Conservation (phyloP, 2,329 filamentous ascomycete species). For the Colletotrichum sublineola region DNA sequence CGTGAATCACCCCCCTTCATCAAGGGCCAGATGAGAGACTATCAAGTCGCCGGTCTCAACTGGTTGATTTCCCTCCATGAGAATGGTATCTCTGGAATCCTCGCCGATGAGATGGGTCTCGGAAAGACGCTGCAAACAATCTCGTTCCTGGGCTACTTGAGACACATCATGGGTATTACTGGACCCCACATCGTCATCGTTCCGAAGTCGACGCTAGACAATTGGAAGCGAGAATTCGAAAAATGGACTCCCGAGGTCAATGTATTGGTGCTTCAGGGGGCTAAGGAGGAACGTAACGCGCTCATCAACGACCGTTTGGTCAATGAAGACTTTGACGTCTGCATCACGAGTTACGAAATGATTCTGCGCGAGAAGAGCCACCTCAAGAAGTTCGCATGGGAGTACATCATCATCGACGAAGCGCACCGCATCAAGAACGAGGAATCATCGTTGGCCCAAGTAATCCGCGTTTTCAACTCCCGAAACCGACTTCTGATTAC, state of each 20-base stretch:
- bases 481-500: conserved; percentile 96
- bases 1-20: conserved; percentile 94
- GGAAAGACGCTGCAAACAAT: conserved; percentile 99
- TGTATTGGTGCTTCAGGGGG: conserved; percentile 92
- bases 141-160: conserved; percentile 93
- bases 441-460: conserved; percentile 95
- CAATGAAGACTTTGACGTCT: conserved; percentile 96
- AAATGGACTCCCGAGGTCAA: conserved; percentile 97
- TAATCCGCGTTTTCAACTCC: conserved; percentile 96
- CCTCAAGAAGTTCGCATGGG: conserved; percentile 98
- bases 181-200: conserved; percentile 94
- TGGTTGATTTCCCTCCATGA: conserved; percentile 98
- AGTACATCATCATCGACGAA: conserved; percentile 99
- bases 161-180: conserved; percentile 89
- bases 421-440: conserved; percentile 99
- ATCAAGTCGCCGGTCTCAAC: conserved; percentile 94
- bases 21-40: conserved; percentile 92
- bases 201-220: conserved; percentile 97
- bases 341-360: conserved; percentile 99
- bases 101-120: conserved; percentile 98
- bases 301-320: conserved; percentile 93
- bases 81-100: conserved; percentile 97
- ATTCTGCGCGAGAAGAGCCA: conserved; percentile 94
- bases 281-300: conserved; percentile 90
- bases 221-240: conserved; percentile 96